Conservation (phyloP, 495 filamentous ascomycete genomes). For the Neurospora discreta region DNA sequence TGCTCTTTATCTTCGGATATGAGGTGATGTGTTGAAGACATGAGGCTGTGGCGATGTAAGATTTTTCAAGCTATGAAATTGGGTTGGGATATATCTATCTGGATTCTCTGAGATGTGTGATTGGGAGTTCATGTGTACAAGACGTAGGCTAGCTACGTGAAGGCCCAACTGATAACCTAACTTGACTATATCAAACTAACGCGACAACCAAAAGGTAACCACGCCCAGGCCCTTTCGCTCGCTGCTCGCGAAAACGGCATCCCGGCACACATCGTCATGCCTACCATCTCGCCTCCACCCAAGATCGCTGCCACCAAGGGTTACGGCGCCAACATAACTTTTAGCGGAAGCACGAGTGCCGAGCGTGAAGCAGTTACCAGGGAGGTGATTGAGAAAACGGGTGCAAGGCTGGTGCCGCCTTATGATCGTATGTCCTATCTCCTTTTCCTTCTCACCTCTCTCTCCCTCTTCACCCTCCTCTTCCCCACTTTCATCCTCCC, state of each 20-base stretch:
- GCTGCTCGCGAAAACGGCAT: slow-evolving; percentile 53
- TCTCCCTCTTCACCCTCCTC: not conserved
- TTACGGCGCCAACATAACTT: slow-evolving; percentile 69
- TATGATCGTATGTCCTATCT: slow-evolving; percentile 47
- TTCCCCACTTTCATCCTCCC: not conserved
- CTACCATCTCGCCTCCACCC: slow-evolving; percentile 62
- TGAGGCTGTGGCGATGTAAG: not conserved
- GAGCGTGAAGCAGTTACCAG: slow-evolving; percentile 72
- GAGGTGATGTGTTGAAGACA: not conserved
- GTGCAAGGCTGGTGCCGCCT: slow-evolving; percentile 71
- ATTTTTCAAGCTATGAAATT: not conserved
- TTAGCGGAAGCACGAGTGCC: slow-evolving; percentile 65
- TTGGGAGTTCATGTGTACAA: not conserved
- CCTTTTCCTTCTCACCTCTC: not conserved
- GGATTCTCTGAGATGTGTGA: too few species aligned
- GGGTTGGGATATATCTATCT: too few species aligned
- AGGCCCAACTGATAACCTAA: too few species aligned
- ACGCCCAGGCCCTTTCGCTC: slow-evolving; percentile 87
- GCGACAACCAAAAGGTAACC: slow-evolving; percentile 46
- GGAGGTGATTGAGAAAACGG: slow-evolving; percentile 54
- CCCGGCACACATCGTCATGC: slow-evolving; percentile 85
- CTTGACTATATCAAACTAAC: too few species aligned
- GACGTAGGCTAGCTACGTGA: not conserved
- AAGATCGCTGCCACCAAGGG: slow-evolving; percentile 75
- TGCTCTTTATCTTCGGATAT: not conserved